Evolutionary conservation across 192 early-diverging fungal species (phyloP).

Genomic region (Rhizoclosmatium globosum): DNA sequence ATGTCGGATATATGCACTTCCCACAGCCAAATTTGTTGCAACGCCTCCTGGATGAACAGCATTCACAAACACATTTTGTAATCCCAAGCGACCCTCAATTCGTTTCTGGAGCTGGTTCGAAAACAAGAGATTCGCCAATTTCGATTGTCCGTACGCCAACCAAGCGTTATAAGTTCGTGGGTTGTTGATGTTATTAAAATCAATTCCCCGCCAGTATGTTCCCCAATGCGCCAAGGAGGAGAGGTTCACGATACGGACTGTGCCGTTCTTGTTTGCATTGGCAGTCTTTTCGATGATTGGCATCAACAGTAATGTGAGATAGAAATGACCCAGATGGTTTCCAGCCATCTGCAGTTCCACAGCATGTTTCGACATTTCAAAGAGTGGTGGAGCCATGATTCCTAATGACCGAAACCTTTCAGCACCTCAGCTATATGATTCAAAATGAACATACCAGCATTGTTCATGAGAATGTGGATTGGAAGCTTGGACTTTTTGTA

Average conservation of each 20-base stretch:
- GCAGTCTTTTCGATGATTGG: constrained; percentile 34
- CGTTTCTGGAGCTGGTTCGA: constrained; percentile 53
- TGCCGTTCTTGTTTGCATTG: constrained; percentile 14
- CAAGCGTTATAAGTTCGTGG: constrained; percentile 38
- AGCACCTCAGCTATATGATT: not conserved
- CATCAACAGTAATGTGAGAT: constrained; percentile 45
- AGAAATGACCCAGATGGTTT: constrained; percentile 48
- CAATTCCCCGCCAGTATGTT: constrained; percentile 45
- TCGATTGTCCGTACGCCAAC: constrained; percentile 57
- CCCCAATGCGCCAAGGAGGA: constrained; percentile 47
- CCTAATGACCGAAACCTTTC: constrained; percentile 39
- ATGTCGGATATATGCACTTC: not conserved
- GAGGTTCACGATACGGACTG: constrained; percentile 51
- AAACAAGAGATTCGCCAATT: constrained; percentile 66
- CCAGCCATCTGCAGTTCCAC: constrained; percentile 22
- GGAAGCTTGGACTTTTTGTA: constrained; percentile 33
- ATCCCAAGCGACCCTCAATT: constrained; percentile 27
- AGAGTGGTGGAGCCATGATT: constrained; percentile 63
- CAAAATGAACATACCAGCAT: constrained; percentile 32
- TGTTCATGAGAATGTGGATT: constrained; percentile 56
- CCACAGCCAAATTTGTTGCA: constrained; percentile 32
- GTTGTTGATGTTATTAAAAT: constrained; percentile 52
- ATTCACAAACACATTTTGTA: constrained; percentile 47
- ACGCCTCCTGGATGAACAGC: constrained; percentile 51
- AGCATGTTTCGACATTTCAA: constrained; percentile 28